phyloP scores from a whole-genome alignment of 352 stramenopile species.

The Globisporangium irregulare region DNA sequence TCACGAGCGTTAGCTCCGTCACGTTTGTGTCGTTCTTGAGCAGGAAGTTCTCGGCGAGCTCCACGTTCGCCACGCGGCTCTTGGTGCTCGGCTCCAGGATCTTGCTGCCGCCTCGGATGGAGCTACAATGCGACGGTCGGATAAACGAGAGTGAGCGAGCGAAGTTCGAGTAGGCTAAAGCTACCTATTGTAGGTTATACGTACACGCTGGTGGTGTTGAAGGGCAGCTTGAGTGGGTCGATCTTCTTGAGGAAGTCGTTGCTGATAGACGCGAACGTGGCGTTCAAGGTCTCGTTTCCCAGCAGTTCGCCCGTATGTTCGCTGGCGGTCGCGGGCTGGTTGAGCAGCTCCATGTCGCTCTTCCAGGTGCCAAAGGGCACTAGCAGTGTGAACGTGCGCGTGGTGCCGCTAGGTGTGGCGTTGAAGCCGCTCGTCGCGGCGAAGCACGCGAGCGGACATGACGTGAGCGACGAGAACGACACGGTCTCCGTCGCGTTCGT shows the following conservation, averaged over 20 bases:
- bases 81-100: not conserved
- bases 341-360: not conserved
- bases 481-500: not conserved
- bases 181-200: not conserved
- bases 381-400: conserved; percentile 1
- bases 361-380: not conserved
- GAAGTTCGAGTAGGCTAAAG: too few relatives aligned
- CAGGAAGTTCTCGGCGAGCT: not conserved
- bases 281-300: not conserved
- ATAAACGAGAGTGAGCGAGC: not conserved
- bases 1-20: conserved; percentile 4
- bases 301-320: not conserved
- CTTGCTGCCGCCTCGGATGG: conserved; percentile 2
- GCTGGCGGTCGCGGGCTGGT: not conserved
- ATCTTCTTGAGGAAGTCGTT: conserved; percentile 3
- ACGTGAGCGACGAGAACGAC: conserved; percentile 3
- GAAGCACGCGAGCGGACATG: conserved; percentile 2
- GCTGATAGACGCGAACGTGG: not conserved
- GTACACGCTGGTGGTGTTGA: conserved; percentile 2
- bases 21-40: conserved; percentile 6
- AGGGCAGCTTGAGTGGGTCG: not conserved
- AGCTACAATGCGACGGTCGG: not conserved
- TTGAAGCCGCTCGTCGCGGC: not conserved
- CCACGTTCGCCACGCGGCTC: not conserved
- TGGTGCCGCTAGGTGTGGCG: not conserved